These are phyloP conservation scores for Carex kokanica DNA, from an alignment of 176 grass and related monocot genomes.

Conservation along the genomic window DNA sequence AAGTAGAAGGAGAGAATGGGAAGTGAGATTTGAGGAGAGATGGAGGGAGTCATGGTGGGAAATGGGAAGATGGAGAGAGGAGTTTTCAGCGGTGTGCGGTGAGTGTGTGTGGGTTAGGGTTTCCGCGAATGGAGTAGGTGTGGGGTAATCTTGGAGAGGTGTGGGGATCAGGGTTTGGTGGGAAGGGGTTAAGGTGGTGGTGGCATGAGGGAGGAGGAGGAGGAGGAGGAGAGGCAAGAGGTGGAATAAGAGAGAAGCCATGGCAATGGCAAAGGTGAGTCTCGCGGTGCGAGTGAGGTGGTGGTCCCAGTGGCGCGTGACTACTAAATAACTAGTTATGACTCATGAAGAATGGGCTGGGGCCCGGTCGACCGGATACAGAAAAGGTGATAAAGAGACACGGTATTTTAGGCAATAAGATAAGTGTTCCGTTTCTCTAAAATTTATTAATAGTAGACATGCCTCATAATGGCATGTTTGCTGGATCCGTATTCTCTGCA, in stretches of 20 bases:
- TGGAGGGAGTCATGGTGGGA: slow-evolving; percentile 43
- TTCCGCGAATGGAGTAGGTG: background rate
- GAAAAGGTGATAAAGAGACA: background rate
- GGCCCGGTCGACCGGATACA: background rate
- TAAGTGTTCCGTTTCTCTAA: background rate
- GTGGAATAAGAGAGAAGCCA: slow-evolving; percentile 18
- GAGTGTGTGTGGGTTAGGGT: background rate
- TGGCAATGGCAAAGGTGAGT: slow-evolving; percentile 39
- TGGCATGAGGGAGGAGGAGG: background rate
- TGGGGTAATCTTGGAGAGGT: slow-evolving; percentile 7
- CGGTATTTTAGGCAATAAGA: slow-evolving; percentile 8
- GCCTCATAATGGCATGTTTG: too few species aligned
- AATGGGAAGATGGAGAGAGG: slow-evolving; percentile 45
- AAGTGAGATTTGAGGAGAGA: slow-evolving; percentile 17
- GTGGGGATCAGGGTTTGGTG: slow-evolving; percentile 23
- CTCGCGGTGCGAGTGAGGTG: too few species aligned
- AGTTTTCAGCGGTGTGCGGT: background rate
- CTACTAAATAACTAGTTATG: background rate
- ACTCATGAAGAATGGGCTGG: background rate
- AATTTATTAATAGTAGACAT: background rate
- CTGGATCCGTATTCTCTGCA: too few species aligned
- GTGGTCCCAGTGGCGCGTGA: background rate
- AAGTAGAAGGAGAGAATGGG: slow-evolving; percentile 16
- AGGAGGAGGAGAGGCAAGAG: background rate
- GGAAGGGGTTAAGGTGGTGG: slow-evolving; percentile 19